Base-by-base conservation (phyloP, 306 rosid species). In the Quercus wislizeni region DNA sequence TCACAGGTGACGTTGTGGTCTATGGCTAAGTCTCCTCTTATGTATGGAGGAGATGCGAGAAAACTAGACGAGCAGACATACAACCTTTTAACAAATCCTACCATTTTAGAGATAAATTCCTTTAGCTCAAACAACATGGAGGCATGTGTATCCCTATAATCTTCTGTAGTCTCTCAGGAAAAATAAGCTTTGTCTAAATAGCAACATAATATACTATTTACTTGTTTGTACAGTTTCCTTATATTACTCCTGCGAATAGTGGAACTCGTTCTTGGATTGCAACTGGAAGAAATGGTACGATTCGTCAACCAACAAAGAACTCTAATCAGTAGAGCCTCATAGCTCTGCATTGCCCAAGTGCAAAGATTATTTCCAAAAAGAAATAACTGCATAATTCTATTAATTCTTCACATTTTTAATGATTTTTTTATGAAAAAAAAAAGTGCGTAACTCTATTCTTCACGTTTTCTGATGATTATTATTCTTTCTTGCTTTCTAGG, bases 1-100 rank as follows among this genome's bases (percentile, higher is more conserved):
- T 85, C 68, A 64, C 91, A 93, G 99, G 85, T 93, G 88, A 93
- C 96, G 67, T 76, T 95, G 80, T 95, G 99, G 98, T 84, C 93
- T 73, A 84, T 95, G 84, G 92, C 99, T 52, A 95, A 88, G 84
- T 95, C 99, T 88, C 99, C 99, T 76, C 90, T 95, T 62, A 93
- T 95, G 97, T 95, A 73, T 85, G 99, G 99, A 28, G 99, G 99
- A 68, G 98, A 95, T 88, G 81, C 93, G 84, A 87, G 97, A 80
- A 89, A 86, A 35, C 83, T 93, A 3, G 90, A 93, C 69, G 59
- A 82, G 23, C 5, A 63, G 43, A 89, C 97, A 52, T 85, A 52
- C 55, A 74, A 76, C 65, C 58, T 93, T 74, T 85, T 95, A 78
- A 89, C 94, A 9, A 86, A 91, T 81, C 96, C 98, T 56, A 89